These are phyloP conservation scores for Waltergamsia citrina DNA, from an alignment of 2,329 filamentous ascomycete genomes.

Conservation along the genomic window DNA sequence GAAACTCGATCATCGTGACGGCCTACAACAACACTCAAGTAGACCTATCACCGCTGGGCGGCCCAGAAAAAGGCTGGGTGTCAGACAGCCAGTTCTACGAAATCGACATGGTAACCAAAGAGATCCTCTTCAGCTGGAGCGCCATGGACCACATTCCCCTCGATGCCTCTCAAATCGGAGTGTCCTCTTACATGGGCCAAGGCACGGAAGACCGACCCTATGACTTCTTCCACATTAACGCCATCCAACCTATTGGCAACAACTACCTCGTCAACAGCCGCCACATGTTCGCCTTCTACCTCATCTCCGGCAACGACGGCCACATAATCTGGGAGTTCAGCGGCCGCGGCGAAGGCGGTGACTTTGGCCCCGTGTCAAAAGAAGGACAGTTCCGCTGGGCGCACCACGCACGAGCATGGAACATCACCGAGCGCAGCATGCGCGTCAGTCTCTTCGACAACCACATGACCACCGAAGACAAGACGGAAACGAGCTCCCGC, in stretches of 20 bases:
- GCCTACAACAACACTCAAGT: conserved; percentile 12
- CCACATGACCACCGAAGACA: conserved; percentile 13
- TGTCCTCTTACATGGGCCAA: conserved; percentile 3
- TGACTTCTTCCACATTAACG: conserved; percentile 16
- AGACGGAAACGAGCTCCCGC: conserved; percentile 3
- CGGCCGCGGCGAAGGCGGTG: conserved; percentile 12
- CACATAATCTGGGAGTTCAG: conserved; percentile 13
- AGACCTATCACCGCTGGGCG: conserved; percentile 11
- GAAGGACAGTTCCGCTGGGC: conserved; percentile 23
- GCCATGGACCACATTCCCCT: conserved; percentile 18
- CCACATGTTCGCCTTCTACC: conserved; percentile 9
- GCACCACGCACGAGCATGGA: conserved; percentile 20
- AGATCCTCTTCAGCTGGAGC: conserved; percentile 30
- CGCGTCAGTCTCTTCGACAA: conserved; percentile 24
- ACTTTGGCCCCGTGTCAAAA: conserved; percentile 11
- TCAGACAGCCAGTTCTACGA: conserved; percentile 27
- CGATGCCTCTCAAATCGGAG: conserved; percentile 1
- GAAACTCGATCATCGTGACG: conserved; percentile 11
- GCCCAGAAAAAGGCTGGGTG: conserved; percentile 8
- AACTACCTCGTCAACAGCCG: conserved; percentile 12
- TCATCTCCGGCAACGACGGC: conserved; percentile 10
- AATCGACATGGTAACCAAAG: conserved; percentile 26
- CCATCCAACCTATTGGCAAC: conserved; percentile 11
- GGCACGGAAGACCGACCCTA: conserved; percentile 6
- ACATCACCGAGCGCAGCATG: conserved; percentile 10